Conservation (phyloP, 768 basidiomycete genomes). For the Amanita thiersii region DNA sequence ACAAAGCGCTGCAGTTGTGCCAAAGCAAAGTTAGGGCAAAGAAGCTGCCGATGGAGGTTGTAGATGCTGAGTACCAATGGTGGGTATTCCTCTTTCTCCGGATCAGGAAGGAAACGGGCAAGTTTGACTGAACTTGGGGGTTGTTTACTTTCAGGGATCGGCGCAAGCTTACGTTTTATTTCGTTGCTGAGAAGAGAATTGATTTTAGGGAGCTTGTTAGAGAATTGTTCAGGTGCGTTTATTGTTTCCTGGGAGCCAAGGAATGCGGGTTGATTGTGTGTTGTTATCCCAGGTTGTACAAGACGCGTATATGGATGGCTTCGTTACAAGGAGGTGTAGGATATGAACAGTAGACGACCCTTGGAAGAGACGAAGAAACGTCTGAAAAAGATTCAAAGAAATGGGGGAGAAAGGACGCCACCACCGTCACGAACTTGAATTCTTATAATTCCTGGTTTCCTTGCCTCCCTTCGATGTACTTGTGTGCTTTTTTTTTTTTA, state of each 20-base stretch:
- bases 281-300: slow-evolving; percentile 57
- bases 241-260: not conserved
- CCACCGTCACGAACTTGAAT: too few relatives aligned
- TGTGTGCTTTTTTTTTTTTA: too few relatives aligned
- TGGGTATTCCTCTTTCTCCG: slow-evolving; percentile 28
- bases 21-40: slow-evolving; percentile 89
- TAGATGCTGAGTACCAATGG: slow-evolving; percentile 99
- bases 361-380: too few relatives aligned
- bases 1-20: slow-evolving; percentile 86
- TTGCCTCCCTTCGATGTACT: too few relatives aligned
- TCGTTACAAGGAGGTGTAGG: slow-evolving; percentile 52
- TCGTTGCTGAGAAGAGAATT: slow-evolving; percentile 90
- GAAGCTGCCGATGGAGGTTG: slow-evolving; percentile 96
- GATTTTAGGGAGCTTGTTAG: slow-evolving; percentile 95
- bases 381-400: too few relatives aligned
- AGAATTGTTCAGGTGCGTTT: slow-evolving; percentile 77
- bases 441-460: too few relatives aligned
- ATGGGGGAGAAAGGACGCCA: too few relatives aligned
- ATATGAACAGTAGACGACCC: slow-evolving; percentile 29
- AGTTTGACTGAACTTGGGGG: slow-evolving; percentile 1
- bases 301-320: slow-evolving; percentile 95
- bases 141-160: slow-evolving; percentile 62
- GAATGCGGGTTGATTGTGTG: slow-evolving; percentile 2
- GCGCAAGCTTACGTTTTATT: slow-evolving; percentile 97
- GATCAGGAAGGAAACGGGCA: too few relatives aligned